A percentile compares a stretch with the other conserved stretches of the same genome.
These are phyloP conservation scores for Blastobotrys aristatus DNA, from an alignment of 1,139 yeast genomes.

Conservation along the genomic window DNA sequence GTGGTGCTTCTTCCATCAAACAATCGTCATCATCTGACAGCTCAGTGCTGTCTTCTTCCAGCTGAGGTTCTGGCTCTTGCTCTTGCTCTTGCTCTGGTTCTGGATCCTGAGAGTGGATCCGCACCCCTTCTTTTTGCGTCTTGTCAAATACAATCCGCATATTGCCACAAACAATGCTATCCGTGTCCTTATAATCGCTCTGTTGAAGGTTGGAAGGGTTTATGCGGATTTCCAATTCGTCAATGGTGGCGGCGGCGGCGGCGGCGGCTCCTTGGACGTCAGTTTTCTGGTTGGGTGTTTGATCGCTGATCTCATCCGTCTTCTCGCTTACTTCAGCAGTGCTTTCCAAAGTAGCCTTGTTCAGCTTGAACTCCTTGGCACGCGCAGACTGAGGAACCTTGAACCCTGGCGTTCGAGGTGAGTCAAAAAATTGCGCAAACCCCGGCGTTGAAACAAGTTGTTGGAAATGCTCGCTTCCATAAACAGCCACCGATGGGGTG, in stretches of 20 bases:
- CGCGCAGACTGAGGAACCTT: background rate
- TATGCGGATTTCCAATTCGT: constrained; percentile 1
- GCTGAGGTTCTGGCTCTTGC: background rate
- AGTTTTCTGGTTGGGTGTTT: background rate
- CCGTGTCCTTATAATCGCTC: background rate
- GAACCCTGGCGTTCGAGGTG: constrained; percentile 12
- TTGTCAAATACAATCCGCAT: constrained; percentile 3
- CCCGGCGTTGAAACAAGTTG: constrained; percentile 9
- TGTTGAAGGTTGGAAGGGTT: constrained; percentile 4
- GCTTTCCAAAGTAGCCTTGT: no score
- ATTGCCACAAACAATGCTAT: constrained; percentile 1
- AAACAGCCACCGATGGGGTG: constrained; percentile 22
- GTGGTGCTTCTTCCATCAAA: no score
- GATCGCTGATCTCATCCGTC: background rate
- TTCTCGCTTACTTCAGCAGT: background rate
- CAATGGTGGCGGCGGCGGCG: no score
- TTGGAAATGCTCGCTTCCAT: constrained; percentile 16
- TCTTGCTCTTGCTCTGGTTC: background rate
- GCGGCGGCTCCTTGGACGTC: background rate
- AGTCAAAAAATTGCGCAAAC: background rate
- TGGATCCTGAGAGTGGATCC: background rate
- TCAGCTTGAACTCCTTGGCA: background rate
- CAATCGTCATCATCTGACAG: no score
- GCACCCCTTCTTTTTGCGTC: constrained; percentile 3
- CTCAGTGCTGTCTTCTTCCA: background rate